Base-by-base conservation (phyloP, 2,329 filamentous ascomycete species). In the Alternaria incomplexa region DNA sequence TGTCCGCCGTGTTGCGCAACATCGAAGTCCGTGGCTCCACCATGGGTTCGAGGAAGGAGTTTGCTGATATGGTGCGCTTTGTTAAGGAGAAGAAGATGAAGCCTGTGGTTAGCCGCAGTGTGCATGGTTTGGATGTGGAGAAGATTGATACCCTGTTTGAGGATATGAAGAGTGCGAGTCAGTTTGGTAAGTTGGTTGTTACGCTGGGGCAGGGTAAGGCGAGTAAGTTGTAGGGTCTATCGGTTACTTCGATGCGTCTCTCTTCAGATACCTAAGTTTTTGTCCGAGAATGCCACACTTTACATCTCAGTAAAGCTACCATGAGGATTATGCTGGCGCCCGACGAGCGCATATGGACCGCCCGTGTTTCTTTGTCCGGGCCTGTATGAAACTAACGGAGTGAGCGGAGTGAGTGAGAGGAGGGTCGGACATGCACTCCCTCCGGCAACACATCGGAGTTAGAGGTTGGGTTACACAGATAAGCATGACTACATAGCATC, bases 161-260 rank as follows among this genome's bases (percentile, higher is more conserved):
- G 44, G 93, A 97, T 54, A 97, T 98, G 88, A 93, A 92, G 77
- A 87, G 88, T 6, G 93, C 91, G 0, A 89, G 83, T 65, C 95
- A 98, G 80, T 97, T 98, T 83, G 96, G 95, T 11, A 98, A 98
- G 82, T 80, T 98, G 71, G 93, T 97, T 2, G 88, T 97, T 47
- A 77, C 70, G n/a, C 52, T 80, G 56, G 71, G 69, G 1, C 67
- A 74, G 32, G 64, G 61, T 4, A 70, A 64, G 59, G 65, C 46
- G 25, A 79, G 76, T 64, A 80, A 78, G 67, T 59, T 80, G 67
- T 80, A 60, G 5, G 12, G 6, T 0, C 12, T 52, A 40, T 17
- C 36, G 15, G 1, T 40, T 10, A n/a, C 36, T 17, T 10, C 36
- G 36, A 40, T 10, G 36, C 15, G 36, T 40, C 15, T 40, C 36